Base-by-base conservation (phyloP, 2,329 filamentous ascomycete species). In the Colletotrichum shisoi region DNA sequence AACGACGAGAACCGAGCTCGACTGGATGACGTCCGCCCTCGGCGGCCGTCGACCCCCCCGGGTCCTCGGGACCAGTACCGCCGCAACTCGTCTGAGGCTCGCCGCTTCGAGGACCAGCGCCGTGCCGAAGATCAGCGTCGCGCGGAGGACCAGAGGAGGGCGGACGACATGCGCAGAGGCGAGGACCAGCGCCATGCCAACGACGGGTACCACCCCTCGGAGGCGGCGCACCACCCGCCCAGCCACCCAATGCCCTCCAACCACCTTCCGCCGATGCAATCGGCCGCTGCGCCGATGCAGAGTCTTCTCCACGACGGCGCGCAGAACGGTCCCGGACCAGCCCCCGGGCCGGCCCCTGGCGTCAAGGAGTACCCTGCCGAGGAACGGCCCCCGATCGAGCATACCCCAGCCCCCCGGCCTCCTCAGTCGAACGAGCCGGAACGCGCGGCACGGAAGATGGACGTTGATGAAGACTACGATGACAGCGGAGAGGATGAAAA, bases 381-480 rank as follows among this genome's bases (percentile, higher is more conserved):
- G 70, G 90, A 93, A 67, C 82, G 85, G 12, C 77, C 82, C 42
- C 79, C 83, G 57, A 77, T 81, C 62, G 83, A 85, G 39, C 81
- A 82, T 44, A 75, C 80, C 24, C 75, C 79, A 21, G 75, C 79
- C 45, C 73, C 81, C 31, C 81, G 82, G 39, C 79, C 85, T 34
- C 78, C 84, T 2, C 81, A 84, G 21, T 78, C 83, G 19, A 89
- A 89, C 65, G 94, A 98, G 79, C 92, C 93, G 11, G 88, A 91
- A 77, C 82, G 88, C 60, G 93, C 95, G 40, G 93, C 93, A 21
- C 86, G 95, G 24, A 96, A 96, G 79, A 96, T 99, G 88, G 94
- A 98, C 7, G 92, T 98, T 21, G 94, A 99, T 72, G 95, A 99
- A 77, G 91, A 98, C 76, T 98, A 99, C 74, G 94, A 98, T 76